A percentile compares a stretch with the other conserved stretches of the same genome.
These are phyloP conservation scores for Cryphonectria parasitica DNA, from an alignment of 2,329 filamentous ascomycete genomes.

Conservation along the genomic window DNA sequence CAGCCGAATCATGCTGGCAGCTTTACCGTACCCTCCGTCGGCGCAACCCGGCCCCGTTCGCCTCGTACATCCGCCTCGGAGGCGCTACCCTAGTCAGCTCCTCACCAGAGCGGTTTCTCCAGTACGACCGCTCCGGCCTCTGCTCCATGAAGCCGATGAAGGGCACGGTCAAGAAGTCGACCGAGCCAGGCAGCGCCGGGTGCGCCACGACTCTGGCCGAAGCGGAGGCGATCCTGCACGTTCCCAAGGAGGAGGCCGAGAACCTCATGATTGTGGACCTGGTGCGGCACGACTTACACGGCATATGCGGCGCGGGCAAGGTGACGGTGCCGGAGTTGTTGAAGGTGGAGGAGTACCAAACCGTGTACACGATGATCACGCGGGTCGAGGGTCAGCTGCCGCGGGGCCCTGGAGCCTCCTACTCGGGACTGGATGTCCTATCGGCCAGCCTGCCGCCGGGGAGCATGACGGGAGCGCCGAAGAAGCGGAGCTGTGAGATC, in stretches of 20 bases:
- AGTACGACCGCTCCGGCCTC: conserved; percentile 53
- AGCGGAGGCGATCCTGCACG: conserved; percentile 72
- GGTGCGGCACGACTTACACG: conserved; percentile 89
- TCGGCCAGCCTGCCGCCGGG: conserved; percentile 81
- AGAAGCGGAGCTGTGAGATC: conserved; percentile 88
- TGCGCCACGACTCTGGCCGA: conserved; percentile 61
- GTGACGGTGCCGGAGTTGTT: conserved; percentile 80
- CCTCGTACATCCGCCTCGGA: conserved; percentile 76
- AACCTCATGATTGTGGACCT: conserved; percentile 98
- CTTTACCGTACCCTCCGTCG: conserved; percentile 72
- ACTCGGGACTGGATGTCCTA: conserved; percentile 75
- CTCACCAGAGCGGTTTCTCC: conserved; percentile 88
- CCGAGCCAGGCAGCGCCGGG: conserved; percentile 45
- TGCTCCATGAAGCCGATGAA: conserved; percentile 94
- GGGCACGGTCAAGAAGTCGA: conserved; percentile 85
- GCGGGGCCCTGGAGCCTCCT: conserved; percentile 34
- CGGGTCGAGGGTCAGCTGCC: conserved; percentile 75
- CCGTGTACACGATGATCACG: conserved; percentile 89
- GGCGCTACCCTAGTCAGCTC: conserved; percentile 75
- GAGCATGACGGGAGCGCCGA: conserved; percentile 95
- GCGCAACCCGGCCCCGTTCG: conserved; percentile 82
- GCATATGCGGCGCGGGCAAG: conserved; percentile 74
- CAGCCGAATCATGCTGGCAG: conserved; percentile 59
- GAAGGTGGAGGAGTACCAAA: conserved; percentile 87
- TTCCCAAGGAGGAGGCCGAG: conserved; percentile 90